These are phyloP conservation scores for Suhomyces bolitotheri DNA, from an alignment of 1,139 yeast genomes.

Conservation along the genomic window DNA sequence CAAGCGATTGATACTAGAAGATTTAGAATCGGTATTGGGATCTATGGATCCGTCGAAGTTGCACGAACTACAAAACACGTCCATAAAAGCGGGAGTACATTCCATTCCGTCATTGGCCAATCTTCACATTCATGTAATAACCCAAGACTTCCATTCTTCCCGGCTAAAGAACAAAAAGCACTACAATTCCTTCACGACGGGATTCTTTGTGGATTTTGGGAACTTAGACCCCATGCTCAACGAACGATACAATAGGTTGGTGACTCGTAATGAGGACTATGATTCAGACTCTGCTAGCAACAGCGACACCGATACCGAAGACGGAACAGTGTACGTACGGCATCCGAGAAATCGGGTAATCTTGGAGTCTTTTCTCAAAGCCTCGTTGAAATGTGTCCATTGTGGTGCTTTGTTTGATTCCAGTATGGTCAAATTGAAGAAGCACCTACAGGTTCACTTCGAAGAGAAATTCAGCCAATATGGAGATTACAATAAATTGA, in stretches of 20 bases:
- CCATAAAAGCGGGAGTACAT: slow-evolving; percentile 67
- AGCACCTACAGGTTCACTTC: slow-evolving; percentile 51
- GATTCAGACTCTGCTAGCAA: slow-evolving; percentile 24
- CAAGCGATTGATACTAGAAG: slow-evolving; percentile 37
- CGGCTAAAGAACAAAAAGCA: slow-evolving; percentile 63
- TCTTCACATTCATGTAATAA: slow-evolving; percentile 71
- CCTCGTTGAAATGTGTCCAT: slow-evolving; percentile 49
- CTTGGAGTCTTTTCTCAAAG: slow-evolving; percentile 31
- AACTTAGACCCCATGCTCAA: slow-evolving; percentile 25
- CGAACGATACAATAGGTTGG: slow-evolving; percentile 9
- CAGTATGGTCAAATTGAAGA: slow-evolving; percentile 48
- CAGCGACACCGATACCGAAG: slow-evolving; percentile 12
- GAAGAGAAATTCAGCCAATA: slow-evolving; percentile 15
- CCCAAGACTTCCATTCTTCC: slow-evolving; percentile 59
- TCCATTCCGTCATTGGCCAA: slow-evolving; percentile 68
- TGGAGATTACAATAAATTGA: not conserved
- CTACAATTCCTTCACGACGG: slow-evolving; percentile 68
- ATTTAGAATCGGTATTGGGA: slow-evolving; percentile 24
- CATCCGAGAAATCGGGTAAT: slow-evolving; percentile 12
- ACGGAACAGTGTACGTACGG: slow-evolving; percentile 7
- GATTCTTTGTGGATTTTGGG: slow-evolving; percentile 60
- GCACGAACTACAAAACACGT: slow-evolving; percentile 29
- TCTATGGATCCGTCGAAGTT: slow-evolving; percentile 12
- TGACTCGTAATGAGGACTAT: slow-evolving; percentile 14
- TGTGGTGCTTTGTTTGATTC: slow-evolving; percentile 50